Evolutionary conservation across 371 early-diverging fungal genomes (phyloP).

Genomic region (Rhizomucor pusillus): DNA sequence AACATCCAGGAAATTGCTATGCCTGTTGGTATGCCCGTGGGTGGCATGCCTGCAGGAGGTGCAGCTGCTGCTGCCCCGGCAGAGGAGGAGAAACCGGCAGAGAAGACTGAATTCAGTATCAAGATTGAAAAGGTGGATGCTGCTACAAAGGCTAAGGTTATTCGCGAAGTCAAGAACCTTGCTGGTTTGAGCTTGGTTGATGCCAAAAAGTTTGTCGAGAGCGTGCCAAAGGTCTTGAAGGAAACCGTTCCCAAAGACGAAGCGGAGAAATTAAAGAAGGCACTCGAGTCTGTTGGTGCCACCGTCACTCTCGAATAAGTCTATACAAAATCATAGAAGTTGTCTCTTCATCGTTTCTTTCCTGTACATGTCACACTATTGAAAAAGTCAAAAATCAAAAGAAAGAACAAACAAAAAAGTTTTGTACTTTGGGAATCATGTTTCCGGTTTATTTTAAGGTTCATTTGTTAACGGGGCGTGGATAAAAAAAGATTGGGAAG

Average conservation of each 20-base stretch:
- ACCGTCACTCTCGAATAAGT: conserved; percentile 88
- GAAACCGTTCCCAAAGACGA: conserved; percentile 93
- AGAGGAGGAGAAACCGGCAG: conserved; percentile 81
- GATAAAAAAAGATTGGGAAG: not conserved
- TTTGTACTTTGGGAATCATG: no score
- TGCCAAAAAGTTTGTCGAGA: conserved; percentile 98
- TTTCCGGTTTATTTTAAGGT: no score
- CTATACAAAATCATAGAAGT: not conserved
- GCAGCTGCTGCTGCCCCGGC: conserved; percentile 70
- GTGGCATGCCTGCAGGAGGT: conserved; percentile 58
- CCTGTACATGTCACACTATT: not conserved
- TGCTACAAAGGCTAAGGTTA: conserved; percentile 94
- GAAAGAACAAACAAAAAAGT: conserved; percentile 2
- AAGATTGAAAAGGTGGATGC: conserved; percentile 96
- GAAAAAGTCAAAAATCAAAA: not conserved
- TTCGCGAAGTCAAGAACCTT: conserved; percentile 95
- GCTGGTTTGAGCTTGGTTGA: conserved; percentile 95
- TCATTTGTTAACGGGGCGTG: not conserved
- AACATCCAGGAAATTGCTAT: conserved; percentile 93
- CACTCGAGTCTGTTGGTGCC: conserved; percentile 92
- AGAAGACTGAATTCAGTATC: conserved; percentile 92
- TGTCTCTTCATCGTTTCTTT: not conserved
- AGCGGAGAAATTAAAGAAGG: conserved; percentile 95
- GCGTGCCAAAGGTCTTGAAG: conserved; percentile 94
- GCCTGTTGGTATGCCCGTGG: conserved; percentile 71